Percentiles rank a stretch among this genome's conserved stretches.
Conservation (phyloP, 441 rosid species). For the Isatis lusitanica region DNA sequence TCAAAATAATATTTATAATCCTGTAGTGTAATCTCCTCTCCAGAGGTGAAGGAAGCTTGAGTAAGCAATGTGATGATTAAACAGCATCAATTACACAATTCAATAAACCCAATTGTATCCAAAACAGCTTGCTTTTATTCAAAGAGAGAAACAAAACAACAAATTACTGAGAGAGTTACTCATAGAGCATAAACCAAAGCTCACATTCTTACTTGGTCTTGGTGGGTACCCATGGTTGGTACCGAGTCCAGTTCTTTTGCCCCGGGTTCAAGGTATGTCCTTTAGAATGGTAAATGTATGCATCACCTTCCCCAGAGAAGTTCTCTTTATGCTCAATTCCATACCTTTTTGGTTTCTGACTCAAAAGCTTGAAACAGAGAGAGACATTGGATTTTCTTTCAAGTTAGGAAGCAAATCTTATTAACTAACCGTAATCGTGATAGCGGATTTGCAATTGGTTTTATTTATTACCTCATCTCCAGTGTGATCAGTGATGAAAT, state of each 20-base stretch:
- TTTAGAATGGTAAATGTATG: conserved; percentile 83
- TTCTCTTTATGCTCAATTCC: conserved; percentile 88
- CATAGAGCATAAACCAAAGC: neutral
- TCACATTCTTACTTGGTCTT: conserved; percentile 47
- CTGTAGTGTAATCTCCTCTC: neutral
- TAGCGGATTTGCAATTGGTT: neutral
- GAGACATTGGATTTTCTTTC: neutral
- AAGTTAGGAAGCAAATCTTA: neutral
- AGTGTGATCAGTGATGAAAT: conserved; percentile 87
- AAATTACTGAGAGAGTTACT: conserved; percentile 22
- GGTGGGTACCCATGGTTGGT: conserved; percentile 89
- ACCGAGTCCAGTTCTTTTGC: conserved; percentile 91
- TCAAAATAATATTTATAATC: neutral
- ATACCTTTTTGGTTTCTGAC: conserved; percentile 89
- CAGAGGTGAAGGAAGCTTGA: neutral
- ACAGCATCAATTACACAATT: conserved; percentile 1
- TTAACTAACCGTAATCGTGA: neutral
- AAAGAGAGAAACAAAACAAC: conserved; percentile 22
- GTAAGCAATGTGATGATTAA: neutral
- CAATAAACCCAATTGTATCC: conserved; percentile 18
- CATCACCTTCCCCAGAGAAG: conserved; percentile 93
- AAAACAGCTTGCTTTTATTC: conserved; percentile 25
- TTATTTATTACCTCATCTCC: conserved; percentile 72
- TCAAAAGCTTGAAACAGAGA: conserved; percentile 64
- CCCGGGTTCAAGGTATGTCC: conserved; percentile 89